A percentile compares a stretch with the other conserved stretches of the same genome.
Conservation (phyloP, 2,329 filamentous ascomycete species). For the Coniochaeta hoffmannii region DNA sequence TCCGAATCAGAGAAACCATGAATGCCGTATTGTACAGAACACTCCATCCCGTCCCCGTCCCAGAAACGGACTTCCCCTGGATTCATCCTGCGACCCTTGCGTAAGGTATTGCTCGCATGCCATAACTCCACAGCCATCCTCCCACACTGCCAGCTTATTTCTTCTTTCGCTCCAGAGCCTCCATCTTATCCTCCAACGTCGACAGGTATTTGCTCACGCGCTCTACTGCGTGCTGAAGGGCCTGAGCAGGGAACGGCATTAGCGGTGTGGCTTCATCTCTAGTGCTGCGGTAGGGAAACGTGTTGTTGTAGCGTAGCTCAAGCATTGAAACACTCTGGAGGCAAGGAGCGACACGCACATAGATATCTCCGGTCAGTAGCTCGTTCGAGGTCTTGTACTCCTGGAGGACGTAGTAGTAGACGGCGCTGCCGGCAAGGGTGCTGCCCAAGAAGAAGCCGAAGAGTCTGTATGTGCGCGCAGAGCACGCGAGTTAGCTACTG, state of each 20-base stretch:
- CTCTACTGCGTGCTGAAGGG: constrained; percentile 80
- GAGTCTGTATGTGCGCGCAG: constrained; percentile 50
- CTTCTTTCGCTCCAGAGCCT: constrained; percentile 57
- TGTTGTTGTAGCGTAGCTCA: constrained; percentile 12
- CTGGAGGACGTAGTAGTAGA: constrained; percentile 88
- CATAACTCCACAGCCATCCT: background rate
- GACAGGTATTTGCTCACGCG: constrained; percentile 78
- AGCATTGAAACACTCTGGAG: background rate
- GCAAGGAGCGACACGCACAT: constrained; percentile 57
- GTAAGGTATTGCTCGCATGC: background rate
- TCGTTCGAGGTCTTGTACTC: constrained; percentile 94
- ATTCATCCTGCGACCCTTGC: background rate
- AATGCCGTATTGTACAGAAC: background rate
- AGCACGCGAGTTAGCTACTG: constrained; percentile 5
- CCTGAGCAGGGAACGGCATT: constrained; percentile 37
- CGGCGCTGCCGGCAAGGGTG: constrained; percentile 67
- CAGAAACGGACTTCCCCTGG: background rate
- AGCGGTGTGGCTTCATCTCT: background rate
- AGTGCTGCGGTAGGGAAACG: constrained; percentile 3
- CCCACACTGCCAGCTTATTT: constrained; percentile 35
- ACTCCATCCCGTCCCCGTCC: background rate
- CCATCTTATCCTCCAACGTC: constrained; percentile 73
- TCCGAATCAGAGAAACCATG: background rate
- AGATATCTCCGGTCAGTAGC: constrained; percentile 90
- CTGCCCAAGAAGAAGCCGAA: constrained; percentile 89